Evolutionary conservation across 768 basidiomycete genomes (phyloP).

Genomic region (Naematelia aurantialba): DNA sequence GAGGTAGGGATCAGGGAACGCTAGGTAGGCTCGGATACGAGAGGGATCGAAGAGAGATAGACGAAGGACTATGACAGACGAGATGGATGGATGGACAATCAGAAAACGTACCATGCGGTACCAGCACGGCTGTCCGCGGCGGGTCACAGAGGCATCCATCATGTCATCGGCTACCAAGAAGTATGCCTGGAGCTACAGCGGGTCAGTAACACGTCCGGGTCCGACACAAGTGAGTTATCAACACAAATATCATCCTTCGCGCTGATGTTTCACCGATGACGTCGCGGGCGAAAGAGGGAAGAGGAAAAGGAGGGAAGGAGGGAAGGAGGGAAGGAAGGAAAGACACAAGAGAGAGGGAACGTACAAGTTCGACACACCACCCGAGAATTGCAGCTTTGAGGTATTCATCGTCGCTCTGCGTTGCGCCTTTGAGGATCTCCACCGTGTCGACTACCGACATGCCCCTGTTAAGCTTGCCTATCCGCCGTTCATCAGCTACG

Average conservation of each 20-base stretch:
- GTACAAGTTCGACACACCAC: constrained; percentile 91
- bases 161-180: constrained; percentile 90
- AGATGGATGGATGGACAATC: constrained; percentile 14
- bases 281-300: too few species aligned
- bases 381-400: constrained; percentile 81
- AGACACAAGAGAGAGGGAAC: too few species aligned
- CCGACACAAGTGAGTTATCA: too few species aligned
- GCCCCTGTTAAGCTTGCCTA: constrained; percentile 86
- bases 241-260: too few species aligned
- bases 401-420: constrained; percentile 77
- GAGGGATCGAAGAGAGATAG: background rate
- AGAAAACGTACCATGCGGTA: constrained; percentile 65
- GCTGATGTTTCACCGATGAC: too few species aligned
- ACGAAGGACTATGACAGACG: background rate
- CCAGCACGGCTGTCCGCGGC: constrained; percentile 93
- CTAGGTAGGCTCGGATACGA: too few species aligned
- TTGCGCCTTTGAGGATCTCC: constrained; percentile 73
- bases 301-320: too few species aligned
- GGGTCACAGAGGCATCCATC: constrained; percentile 92
- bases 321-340: background rate
- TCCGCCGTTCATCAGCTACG: background rate
- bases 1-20: too few species aligned
- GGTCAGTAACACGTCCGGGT: background rate
- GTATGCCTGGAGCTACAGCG: constrained; percentile 80
- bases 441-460: constrained; percentile 90